Conservation (phyloP, 2,329 filamentous ascomycete species). For the Colletotrichum acutatum region DNA sequence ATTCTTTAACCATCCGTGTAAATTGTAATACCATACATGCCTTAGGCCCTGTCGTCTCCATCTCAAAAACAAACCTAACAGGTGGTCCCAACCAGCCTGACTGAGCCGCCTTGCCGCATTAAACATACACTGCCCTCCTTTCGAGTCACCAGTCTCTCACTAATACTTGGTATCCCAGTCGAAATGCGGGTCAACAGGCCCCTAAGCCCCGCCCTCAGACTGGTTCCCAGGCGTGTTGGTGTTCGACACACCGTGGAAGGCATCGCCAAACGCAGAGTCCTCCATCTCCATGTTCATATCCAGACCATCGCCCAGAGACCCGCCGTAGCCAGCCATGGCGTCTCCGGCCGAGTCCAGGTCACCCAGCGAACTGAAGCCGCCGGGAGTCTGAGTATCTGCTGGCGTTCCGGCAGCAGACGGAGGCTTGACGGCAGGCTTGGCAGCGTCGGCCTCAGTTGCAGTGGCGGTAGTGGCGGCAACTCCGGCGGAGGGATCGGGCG, state of each 20-base stretch:
- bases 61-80: neutral
- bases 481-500: slow-evolving; percentile 47
- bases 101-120: neutral
- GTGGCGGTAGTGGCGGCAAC: slow-evolving; percentile 30
- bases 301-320: slow-evolving; percentile 65
- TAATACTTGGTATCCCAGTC: neutral
- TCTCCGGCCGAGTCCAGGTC: slow-evolving; percentile 79
- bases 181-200: neutral
- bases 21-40: slow-evolving; percentile 6
- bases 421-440: slow-evolving; percentile 27
- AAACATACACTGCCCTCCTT: neutral
- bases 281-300: slow-evolving; percentile 76
- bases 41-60: neutral
- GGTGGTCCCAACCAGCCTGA: neutral
- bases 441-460: slow-evolving; percentile 16
- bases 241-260: slow-evolving; percentile 74
- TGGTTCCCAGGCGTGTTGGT: slow-evolving; percentile 47
- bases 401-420: slow-evolving; percentile 57
- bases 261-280: slow-evolving; percentile 85
- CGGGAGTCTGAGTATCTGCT: slow-evolving; percentile 48
- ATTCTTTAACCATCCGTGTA: slow-evolving; percentile 8
- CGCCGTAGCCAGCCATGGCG: slow-evolving; percentile 71
- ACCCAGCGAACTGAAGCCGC: slow-evolving; percentile 67
- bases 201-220: slow-evolving; percentile 35
- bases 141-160: neutral